Evolutionary conservation across 2,329 filamentous ascomycete species (phyloP).

Genomic region (Metarhizium album): DNA sequence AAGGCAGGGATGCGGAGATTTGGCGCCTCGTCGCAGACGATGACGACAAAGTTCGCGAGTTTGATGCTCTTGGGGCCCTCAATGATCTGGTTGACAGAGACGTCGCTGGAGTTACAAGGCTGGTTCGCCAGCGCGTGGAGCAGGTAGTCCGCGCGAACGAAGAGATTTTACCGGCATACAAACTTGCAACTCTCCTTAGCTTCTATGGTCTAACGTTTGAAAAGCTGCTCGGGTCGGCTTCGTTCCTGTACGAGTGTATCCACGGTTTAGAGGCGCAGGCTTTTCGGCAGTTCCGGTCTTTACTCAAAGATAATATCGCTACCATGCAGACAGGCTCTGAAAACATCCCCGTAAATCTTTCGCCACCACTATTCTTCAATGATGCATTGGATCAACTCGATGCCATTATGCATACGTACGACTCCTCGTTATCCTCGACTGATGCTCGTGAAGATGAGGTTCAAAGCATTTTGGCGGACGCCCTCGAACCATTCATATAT

Average conservation of each 20-base stretch:
- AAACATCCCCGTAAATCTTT: conserved; percentile 59
- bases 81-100: conserved; percentile 82
- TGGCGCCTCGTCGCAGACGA: conserved; percentile 62
- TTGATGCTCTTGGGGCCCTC: conserved; percentile 72
- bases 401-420: conserved; percentile 75
- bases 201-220: conserved; percentile 85
- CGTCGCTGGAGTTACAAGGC: conserved; percentile 66
- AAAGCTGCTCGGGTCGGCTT: conserved; percentile 61
- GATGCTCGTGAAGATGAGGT: conserved; percentile 58
- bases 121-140: conserved; percentile 83
- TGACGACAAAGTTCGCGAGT: conserved; percentile 43
- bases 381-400: conserved; percentile 71
- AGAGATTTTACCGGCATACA: conserved; percentile 79
- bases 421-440: conserved; percentile 60
- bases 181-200: conserved; percentile 74
- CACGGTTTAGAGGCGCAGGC: conserved; percentile 62
- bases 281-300: conserved; percentile 68
- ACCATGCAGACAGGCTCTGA: conserved; percentile 63
- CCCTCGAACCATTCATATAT: conserved; percentile 75
- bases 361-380: conserved; percentile 67
- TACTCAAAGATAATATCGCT: conserved; percentile 71
- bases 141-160: conserved; percentile 90
- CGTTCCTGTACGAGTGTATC: conserved; percentile 60
- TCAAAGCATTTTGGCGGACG: conserved; percentile 61
- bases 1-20: conserved; percentile 70